Base-by-base conservation (phyloP, 2,329 filamentous ascomycete species). In the Arthrinium phaeospermum region DNA sequence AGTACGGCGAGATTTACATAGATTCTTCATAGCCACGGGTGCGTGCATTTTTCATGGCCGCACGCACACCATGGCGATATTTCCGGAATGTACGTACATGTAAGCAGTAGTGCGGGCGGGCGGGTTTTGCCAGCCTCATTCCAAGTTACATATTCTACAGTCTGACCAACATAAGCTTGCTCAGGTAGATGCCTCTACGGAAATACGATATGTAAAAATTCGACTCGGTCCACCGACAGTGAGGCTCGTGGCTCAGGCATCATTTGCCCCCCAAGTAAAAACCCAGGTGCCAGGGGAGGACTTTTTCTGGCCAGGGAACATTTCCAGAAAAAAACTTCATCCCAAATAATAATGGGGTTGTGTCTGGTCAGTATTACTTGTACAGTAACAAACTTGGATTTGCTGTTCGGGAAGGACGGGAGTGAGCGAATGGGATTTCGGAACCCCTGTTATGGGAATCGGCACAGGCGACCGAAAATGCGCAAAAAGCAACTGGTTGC, bases 401-500 rank as follows among this genome's bases (percentile, higher is more conserved):
- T n/a, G 14, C 16, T 41, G 8, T n/a, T 64, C 57, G 57, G 57
- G 57, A 64, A 41, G 16, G 16, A 41, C 57, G 57, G 57, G 57
- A 41, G 2, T 61, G 27, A 4, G 5, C 12, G 10, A 22, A 64
- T 64, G 19, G 57, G 57, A 64, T 41, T 41, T 64, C 10, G 34
- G 22, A 61, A 64, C 34, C 57, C 57, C 57, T 64, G 57, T 41
- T 12, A 64, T 64, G 57, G 57, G 57, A 41, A n/a, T 64, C 57
- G 57, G 34, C 34, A 64, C 19, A 64, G 57, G 34, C 57, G 57
- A 64, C 57, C 57, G 57, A 64, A 64, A 16, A 37, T 57, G 27
- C 27, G 30, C 30, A 61, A 61, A 37, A 61, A 41, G 19, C 37
- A 41, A 41, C 10, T 41, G 41, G 34, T n/a, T 41, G 57, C 19